Percentiles rank a stretch among this genome's conserved stretches.
These are phyloP conservation scores for Platanus orientalis DNA, from an alignment of 164 flowering plant genomes.

Conservation along the genomic window DNA sequence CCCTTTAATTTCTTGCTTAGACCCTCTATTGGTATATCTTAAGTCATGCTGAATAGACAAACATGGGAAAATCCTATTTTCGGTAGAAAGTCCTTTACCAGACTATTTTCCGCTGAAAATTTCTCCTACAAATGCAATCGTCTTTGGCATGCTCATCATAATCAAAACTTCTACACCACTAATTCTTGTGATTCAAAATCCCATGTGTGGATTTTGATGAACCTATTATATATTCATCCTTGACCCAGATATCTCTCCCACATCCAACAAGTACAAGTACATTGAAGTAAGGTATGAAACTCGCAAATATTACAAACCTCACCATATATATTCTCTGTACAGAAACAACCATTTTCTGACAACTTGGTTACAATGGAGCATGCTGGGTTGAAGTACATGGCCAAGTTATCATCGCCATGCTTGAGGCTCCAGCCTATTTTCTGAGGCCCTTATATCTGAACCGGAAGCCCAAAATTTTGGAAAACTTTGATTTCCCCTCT, in stretches of 20 bases:
- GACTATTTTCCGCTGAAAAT: too few species aligned
- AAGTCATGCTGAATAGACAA: too few species aligned
- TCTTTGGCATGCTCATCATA: conserved; percentile 26
- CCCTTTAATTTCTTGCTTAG: too few species aligned
- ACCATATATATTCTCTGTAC: conserved; percentile 31
- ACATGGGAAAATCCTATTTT: too few species aligned
- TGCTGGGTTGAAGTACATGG: neutral
- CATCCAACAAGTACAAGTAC: conserved; percentile 25
- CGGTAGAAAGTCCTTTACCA: too few species aligned
- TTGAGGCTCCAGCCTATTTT: conserved; percentile 2
- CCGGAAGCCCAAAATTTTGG: conserved; percentile 91
- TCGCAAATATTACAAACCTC: conserved; percentile 42
- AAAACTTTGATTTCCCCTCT: conserved; percentile 80
- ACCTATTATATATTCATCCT: conserved; percentile 1
- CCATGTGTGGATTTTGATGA: conserved; percentile 21
- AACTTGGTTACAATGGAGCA: conserved; percentile 2
- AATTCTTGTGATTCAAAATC: conserved; percentile 28
- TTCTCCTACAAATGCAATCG: neutral
- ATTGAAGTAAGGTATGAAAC: conserved; percentile 23
- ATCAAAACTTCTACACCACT: conserved; percentile 41
- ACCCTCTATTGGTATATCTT: too few species aligned
- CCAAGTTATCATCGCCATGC: conserved; percentile 4
- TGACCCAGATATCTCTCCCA: conserved; percentile 5
- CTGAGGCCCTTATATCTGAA: conserved; percentile 38
- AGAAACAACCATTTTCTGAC: conserved; percentile 1